Conservation (phyloP, 2,329 filamentous ascomycete genomes). For the Hirsutella thompsonii region DNA sequence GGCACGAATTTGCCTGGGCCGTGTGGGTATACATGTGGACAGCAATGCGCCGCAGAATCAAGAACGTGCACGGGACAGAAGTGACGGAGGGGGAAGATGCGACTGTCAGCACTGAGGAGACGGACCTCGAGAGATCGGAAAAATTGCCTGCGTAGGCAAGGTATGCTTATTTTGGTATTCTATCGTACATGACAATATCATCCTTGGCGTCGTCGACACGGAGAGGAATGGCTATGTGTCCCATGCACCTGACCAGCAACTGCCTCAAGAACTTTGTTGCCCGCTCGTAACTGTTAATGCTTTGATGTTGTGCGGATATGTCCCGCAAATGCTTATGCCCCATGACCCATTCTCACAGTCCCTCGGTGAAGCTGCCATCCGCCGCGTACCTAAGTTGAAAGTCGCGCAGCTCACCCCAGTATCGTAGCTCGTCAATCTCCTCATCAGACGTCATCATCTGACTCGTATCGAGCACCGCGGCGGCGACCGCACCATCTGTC, state of each 20-base stretch:
- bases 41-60: neutral
- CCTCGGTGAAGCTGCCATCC: slow-evolving; percentile 39
- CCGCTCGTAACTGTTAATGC: too few species aligned
- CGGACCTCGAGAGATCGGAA: too few species aligned
- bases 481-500: slow-evolving; percentile 8
- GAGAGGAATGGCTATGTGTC: too few species aligned
- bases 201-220: too few species aligned
- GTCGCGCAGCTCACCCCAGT: slow-evolving; percentile 69
- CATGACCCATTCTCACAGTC: slow-evolving; percentile 5
- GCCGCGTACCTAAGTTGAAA: slow-evolving; percentile 63
- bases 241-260: too few species aligned
- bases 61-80: too few species aligned
- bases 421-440: slow-evolving; percentile 63
- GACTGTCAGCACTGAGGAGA: neutral
- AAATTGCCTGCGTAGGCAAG: too few species aligned
- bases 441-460: slow-evolving; percentile 37
- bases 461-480: slow-evolving; percentile 16
- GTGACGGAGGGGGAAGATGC: neutral
- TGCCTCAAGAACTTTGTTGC: too few species aligned
- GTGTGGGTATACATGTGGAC: neutral
- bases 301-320: too few species aligned
- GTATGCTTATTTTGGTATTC: too few species aligned
- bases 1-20: neutral
- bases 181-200: too few species aligned
- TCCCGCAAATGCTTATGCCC: too few species aligned